Conservation (phyloP, 768 basidiomycete genomes). For the Auriscalpium microsporum region DNA sequence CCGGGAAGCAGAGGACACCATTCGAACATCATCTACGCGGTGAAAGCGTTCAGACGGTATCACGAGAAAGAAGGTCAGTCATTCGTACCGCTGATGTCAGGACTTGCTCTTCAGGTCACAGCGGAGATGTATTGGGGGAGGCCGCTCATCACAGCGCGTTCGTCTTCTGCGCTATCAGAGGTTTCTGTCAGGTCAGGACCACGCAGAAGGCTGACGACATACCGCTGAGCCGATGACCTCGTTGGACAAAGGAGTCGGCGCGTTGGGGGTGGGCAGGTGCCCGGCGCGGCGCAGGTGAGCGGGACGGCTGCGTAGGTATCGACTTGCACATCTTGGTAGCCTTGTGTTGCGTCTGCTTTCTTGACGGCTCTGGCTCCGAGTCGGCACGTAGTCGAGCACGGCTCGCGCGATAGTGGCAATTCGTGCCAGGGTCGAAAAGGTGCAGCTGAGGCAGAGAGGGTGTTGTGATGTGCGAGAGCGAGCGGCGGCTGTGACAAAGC, state of each 20-base stretch:
- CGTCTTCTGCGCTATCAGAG: neutral
- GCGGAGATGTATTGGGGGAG: neutral
- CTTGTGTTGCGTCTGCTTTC: slow-evolving; percentile 22
- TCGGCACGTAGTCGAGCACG: slow-evolving; percentile 37
- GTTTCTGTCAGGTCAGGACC: neutral
- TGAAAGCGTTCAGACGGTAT: no score
- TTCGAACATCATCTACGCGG: no score
- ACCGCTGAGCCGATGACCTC: slow-evolving; percentile 13
- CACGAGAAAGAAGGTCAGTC: no score
- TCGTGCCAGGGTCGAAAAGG: no score
- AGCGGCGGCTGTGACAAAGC: neutral
- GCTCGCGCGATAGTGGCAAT: neutral
- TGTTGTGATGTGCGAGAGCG: no score
- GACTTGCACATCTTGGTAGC: slow-evolving; percentile 15
- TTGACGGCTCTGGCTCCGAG: slow-evolving; percentile 64
- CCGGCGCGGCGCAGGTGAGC: neutral
- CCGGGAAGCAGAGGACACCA: no score
- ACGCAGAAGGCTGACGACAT: neutral
- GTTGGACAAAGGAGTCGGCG: neutral
- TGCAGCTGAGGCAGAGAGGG: no score
- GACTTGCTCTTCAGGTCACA: neutral
- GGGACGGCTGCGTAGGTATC: slow-evolving; percentile 10
- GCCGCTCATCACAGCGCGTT: no score
- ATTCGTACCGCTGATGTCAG: neutral
- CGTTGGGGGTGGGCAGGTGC: neutral